These are phyloP conservation scores for Phytophthora citrophthora DNA, from an alignment of 352 stramenopile species.

Conservation along the genomic window DNA sequence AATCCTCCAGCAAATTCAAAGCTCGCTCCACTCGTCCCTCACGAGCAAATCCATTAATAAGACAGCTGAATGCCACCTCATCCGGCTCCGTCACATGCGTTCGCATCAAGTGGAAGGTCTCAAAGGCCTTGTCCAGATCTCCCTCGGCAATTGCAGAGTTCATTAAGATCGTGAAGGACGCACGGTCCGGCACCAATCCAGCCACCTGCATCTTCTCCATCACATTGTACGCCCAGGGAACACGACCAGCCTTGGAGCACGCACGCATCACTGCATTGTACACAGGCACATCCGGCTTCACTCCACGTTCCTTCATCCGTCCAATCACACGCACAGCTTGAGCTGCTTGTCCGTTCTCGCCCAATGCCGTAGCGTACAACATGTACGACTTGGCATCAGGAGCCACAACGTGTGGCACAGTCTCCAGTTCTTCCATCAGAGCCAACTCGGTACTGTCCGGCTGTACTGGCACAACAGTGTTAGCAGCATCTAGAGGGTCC, in stretches of 20 bases:
- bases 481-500: neutral
- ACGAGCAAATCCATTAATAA: conserved; percentile 83
- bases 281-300: conserved; percentile 56
- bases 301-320: conserved; percentile 80
- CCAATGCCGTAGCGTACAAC: conserved; percentile 76
- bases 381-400: conserved; percentile 77
- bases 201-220: conserved; percentile 88
- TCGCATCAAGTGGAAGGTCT: conserved; percentile 88
- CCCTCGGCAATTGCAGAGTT: conserved; percentile 73
- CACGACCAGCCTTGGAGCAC: conserved; percentile 65
- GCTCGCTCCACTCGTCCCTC: conserved; percentile 75
- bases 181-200: conserved; percentile 62
- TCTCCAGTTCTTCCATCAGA: conserved; percentile 49
- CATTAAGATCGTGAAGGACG: conserved; percentile 85
- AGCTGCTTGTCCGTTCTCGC: conserved; percentile 46
- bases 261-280: conserved; percentile 89
- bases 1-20: conserved; percentile 78
- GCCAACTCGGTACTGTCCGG: conserved; percentile 35
- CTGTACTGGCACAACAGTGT: conserved; percentile 18
- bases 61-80: conserved; percentile 69
- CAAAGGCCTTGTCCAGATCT: conserved; percentile 82
- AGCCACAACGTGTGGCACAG: conserved; percentile 52
- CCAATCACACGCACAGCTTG: conserved; percentile 74
- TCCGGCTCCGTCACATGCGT: conserved; percentile 73
- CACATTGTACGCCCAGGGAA: conserved; percentile 86